These are phyloP conservation scores for Porphyra umbilicalis DNA, from an alignment of 31 red algal genomes.

Conservation along the genomic window DNA sequence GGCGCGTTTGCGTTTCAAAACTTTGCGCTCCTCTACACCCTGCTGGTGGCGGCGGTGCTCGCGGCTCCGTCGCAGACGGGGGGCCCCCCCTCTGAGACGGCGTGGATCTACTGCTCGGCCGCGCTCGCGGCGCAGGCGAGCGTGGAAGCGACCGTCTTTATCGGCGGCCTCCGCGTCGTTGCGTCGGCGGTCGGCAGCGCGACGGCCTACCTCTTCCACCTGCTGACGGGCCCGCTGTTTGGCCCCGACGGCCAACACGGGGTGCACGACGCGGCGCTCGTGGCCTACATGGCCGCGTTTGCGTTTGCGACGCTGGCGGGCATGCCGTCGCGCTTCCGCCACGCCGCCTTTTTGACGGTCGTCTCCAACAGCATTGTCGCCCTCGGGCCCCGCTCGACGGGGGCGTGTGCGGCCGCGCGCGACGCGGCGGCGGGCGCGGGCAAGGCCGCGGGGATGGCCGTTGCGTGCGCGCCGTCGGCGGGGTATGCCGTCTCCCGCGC, in stretches of 20 bases:
- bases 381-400: constrained; percentile 32
- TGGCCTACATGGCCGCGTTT: constrained; percentile 39
- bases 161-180: constrained; percentile 43
- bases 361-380: constrained; percentile 29
- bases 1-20: not conserved
- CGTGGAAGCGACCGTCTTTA: constrained; percentile 58
- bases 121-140: constrained; percentile 54
- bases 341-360: constrained; percentile 42
- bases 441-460: not conserved
- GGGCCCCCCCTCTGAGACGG: constrained; percentile 13
- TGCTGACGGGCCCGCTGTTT: constrained; percentile 2
- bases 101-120: constrained; percentile 53
- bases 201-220: constrained; percentile 28
- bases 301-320: constrained; percentile 7
- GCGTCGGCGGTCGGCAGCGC: constrained; percentile 29
- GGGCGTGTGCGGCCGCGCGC: constrained; percentile 11
- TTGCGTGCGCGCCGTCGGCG: constrained; percentile 35
- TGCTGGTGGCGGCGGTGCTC: not conserved
- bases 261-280: constrained; percentile 16
- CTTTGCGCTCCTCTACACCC: not conserved
- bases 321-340: constrained; percentile 18
- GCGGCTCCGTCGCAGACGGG: not conserved
- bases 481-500: constrained; percentile 29
- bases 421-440: not conserved
- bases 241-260: not conserved